Conservation (phyloP, 306 rosid species). For the Myrica gale region DNA sequence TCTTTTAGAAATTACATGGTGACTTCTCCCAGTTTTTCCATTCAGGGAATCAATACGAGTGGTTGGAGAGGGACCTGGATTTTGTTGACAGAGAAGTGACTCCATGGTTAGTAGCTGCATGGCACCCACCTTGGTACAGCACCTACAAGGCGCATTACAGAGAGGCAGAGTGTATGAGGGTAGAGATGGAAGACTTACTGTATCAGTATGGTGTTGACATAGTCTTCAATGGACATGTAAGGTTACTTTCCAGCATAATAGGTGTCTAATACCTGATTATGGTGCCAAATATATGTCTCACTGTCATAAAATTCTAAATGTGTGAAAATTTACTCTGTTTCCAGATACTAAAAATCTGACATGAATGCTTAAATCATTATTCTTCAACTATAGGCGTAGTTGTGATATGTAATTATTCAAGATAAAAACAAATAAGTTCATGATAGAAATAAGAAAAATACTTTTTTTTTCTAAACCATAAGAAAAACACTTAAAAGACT, state of each 20-base stretch:
- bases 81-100: conserved; percentile 67
- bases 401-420: not conserved
- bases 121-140: conserved; percentile 97
- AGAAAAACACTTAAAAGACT: not conserved
- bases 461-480: too few species aligned
- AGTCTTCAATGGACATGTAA: conserved; percentile 88
- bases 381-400: not conserved
- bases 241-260: conserved; percentile 19
- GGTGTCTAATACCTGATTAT: not conserved
- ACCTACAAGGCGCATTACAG: conserved; percentile 76
- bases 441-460: not conserved
- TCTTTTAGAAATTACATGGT: not conserved
- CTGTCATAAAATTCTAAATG: not conserved
- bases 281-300: not conserved
- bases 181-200: conserved; percentile 73
- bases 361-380: not conserved
- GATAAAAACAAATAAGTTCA: not conserved
- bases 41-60: conserved; percentile 73
- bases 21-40: not conserved
- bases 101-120: conserved; percentile 89
- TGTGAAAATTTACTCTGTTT: not conserved
- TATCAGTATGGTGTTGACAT: conserved; percentile 67
- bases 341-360: not conserved
- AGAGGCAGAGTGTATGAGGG: conserved; percentile 94
- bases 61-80: conserved; percentile 82